phyloP scores from a whole-genome alignment of 2,329 filamentous ascomycete species.

The Apiospora koreana region DNA sequence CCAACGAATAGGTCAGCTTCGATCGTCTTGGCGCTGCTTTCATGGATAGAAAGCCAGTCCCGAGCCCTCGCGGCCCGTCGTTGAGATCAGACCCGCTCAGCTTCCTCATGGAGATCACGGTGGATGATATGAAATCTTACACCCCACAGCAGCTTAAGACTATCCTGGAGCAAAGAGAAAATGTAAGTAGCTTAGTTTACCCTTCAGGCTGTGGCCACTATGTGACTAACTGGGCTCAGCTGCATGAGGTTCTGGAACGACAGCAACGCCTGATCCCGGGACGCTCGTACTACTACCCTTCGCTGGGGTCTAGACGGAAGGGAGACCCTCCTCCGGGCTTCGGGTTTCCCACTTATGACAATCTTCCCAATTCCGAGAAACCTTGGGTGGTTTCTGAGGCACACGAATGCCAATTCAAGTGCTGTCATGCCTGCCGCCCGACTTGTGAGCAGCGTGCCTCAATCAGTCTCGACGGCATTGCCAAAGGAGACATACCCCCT shows the following conservation, averaged over 20 bases:
- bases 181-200: constrained; percentile 37
- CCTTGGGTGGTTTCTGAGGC: constrained; percentile 40
- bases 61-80: constrained; percentile 41
- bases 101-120: constrained; percentile 46
- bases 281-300: constrained; percentile 23
- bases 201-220: neutral
- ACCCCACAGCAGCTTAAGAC: constrained; percentile 46
- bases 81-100: constrained; percentile 43
- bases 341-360: constrained; percentile 16
- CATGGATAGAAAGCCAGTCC: constrained; percentile 31
- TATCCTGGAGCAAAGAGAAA: constrained; percentile 51
- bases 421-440: constrained; percentile 52
- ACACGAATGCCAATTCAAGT: constrained; percentile 51
- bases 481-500: constrained; percentile 50
- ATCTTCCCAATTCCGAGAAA: constrained; percentile 16
- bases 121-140: constrained; percentile 46
- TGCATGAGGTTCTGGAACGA: constrained; percentile 33
- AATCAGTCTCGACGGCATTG: constrained; percentile 51
- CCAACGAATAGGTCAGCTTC: constrained; percentile 20
- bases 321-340: constrained; percentile 21
- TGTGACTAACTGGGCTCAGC: constrained; percentile 27
- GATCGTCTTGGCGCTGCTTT: constrained; percentile 38
- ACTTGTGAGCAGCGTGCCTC: constrained; percentile 44
- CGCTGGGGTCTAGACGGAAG: constrained; percentile 13
- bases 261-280: neutral